phyloP scores from a whole-genome alignment of 139 green algal genomes.

The Coelastrella sp. region DNA sequence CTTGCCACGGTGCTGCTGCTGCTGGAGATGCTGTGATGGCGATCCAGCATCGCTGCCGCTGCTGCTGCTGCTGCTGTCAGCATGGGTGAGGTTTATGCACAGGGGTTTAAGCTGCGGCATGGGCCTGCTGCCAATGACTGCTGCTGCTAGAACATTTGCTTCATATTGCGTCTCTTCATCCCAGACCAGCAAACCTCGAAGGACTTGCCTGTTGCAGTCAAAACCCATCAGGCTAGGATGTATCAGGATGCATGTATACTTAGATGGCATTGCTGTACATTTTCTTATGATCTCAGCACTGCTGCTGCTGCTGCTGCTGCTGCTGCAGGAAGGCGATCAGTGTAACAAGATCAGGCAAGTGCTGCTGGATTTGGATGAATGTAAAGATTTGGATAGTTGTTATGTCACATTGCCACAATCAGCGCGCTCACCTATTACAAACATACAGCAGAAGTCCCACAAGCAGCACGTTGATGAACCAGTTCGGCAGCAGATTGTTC shows the following conservation, averaged over 20 bases:
- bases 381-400: too few species aligned
- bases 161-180: conserved; percentile 3
- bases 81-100: neutral
- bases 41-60: neutral
- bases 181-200: conserved; percentile 19
- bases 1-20: neutral
- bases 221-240: too few species aligned
- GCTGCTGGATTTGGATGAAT: too few species aligned
- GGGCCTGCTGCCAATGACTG: conserved; percentile 24
- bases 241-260: too few species aligned
- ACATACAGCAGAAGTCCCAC: conserved; percentile 33
- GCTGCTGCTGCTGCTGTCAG: neutral
- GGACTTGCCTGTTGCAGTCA: neutral
- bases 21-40: neutral
- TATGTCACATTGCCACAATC: too few species aligned
- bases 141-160: conserved; percentile 15
- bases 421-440: neutral
- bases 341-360: too few species aligned
- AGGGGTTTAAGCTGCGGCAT: conserved; percentile 31
- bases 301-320: too few species aligned
- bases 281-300: too few species aligned
- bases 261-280: too few species aligned
- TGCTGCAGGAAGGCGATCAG: too few species aligned
- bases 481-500: conserved; percentile 62
- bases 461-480: conserved; percentile 60